Base-by-base conservation (phyloP, 345 rosid genomes). In the Salix dunnii region DNA sequence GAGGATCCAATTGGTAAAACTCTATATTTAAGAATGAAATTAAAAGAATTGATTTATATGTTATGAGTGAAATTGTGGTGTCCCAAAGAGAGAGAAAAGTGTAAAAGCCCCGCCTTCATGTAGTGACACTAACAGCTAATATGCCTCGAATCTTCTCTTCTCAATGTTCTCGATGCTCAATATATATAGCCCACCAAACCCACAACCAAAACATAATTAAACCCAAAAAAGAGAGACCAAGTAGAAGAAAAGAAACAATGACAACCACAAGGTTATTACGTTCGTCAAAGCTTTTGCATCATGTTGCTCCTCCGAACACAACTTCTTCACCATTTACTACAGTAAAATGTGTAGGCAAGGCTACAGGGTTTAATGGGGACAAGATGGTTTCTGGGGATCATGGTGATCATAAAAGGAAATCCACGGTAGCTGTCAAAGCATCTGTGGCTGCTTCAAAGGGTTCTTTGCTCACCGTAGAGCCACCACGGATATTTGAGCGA, bases 131-230 rank as follows among this genome's bases (percentile, higher is more conserved):
- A 35, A 1, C 68, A 3, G 10, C 82, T 48, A 77, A 85, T 81
- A 88, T 90, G 76, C 89, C 38, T 12, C 82, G 91, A 85, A 86
- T 90, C 87, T 87, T 87, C 90, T 10, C 72, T 62, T 68, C 30
- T 68, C 35, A 21, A 46, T 4, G 33, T 73, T 71, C 67, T 67
- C 11, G 20, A 35, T 67, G 79, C 77, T 68, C 77, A 0, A 4
- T 33, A 78, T 35, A 68, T 58, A 58, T 21, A 74, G 20, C 21
- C 27, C 70, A 13, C 43, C 31, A 67, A 12, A 4, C 67, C 10
- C 40, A 1, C 36, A 13, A 74, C 42, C 67, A 5, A 27, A 30
- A 51, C 9, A 27, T 40, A 23, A 10, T 40, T 40, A 3, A 55
- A 40, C 23, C 1, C 40, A 18, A 53, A 33, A 71, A 76, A 27